Percentiles rank a stretch among this genome's conserved stretches.
Evolutionary conservation across 371 early-diverging fungal genomes (phyloP).

Genomic region (Apophysomyces elegans): DNA sequence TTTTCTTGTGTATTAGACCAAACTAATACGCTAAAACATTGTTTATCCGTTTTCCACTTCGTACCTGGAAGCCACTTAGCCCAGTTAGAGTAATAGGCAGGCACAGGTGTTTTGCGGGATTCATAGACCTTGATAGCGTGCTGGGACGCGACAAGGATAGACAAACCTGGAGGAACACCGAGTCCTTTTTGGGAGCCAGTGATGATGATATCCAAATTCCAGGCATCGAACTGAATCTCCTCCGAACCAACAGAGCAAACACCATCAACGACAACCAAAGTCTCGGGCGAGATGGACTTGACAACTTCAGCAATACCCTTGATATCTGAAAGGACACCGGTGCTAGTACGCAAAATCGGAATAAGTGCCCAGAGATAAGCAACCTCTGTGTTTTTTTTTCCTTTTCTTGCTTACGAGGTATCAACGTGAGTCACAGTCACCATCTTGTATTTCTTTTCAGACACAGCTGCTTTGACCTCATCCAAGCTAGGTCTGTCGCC

Average conservation of each 20-base stretch:
- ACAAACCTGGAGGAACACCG: constrained; percentile 88
- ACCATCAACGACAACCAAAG: constrained; percentile 93
- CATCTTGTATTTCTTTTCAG: constrained; percentile 75
- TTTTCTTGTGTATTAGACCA: not conserved
- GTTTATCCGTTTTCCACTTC: constrained; percentile 3
- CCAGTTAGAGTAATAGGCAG: constrained; percentile 82
- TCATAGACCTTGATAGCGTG: constrained; percentile 73
- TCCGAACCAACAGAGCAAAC: constrained; percentile 97
- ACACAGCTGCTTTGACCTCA: constrained; percentile 56
- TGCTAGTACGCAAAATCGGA: constrained; percentile 29
- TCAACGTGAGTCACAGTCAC: constrained; percentile 96
- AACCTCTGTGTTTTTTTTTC: not conserved
- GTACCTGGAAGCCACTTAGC: constrained; percentile 85
- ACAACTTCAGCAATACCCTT: constrained; percentile 79
- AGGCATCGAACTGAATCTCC: constrained; percentile 89
- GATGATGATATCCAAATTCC: constrained; percentile 89
- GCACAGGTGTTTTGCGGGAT: constrained; percentile 72
- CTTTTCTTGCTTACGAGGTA: constrained; percentile 70
- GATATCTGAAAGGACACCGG: constrained; percentile 89
- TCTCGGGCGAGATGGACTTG: constrained; percentile 78
- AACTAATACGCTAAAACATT: constrained; percentile 22
- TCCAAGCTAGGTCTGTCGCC: constrained; percentile 71
- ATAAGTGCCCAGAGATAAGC: not conserved
- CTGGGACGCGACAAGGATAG: constrained; percentile 81
- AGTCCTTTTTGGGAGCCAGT: constrained; percentile 97